phyloP scores from a whole-genome alignment of 2,329 filamentous ascomycete species.

The Penicillium corylophilum region DNA sequence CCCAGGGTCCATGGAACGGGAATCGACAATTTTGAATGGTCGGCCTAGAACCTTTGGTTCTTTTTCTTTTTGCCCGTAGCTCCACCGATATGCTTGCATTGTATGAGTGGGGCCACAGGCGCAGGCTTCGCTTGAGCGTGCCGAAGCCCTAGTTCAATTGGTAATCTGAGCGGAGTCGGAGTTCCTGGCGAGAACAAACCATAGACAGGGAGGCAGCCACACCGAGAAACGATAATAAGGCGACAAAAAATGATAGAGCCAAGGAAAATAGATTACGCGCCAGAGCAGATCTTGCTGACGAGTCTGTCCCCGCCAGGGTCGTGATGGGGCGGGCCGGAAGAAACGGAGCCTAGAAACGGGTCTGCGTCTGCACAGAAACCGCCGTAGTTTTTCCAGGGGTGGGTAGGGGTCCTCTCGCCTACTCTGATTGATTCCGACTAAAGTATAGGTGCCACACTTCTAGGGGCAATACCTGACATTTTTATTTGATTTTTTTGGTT shows the following conservation, averaged over 20 bases:
- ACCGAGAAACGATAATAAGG: not conserved
- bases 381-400: constrained; percentile 16
- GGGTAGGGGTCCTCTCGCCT: constrained; percentile 17
- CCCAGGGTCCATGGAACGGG: constrained; percentile 15
- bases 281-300: constrained; percentile 17
- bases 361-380: constrained; percentile 23
- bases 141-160: constrained; percentile 25
- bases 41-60: not conserved
- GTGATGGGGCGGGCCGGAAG: constrained; percentile 22
- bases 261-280: not conserved
- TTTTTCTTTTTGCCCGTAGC: constrained; percentile 15
- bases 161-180: constrained; percentile 12
- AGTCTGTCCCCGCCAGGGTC: constrained; percentile 18
- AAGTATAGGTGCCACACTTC: not conserved
- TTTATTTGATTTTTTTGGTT: not conserved
- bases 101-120: constrained; percentile 6
- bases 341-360: constrained; percentile 21
- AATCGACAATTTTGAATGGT: not conserved
- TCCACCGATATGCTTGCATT: constrained; percentile 19
- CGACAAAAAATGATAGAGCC: not conserved
- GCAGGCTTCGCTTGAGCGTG: constrained; percentile 17
- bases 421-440: not conserved
- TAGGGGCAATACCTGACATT: not conserved
- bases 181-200: not conserved
- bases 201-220: not conserved